A percentile compares a stretch with the other conserved stretches of the same genome.
Evolutionary conservation across 164 flowering plant genomes (phyloP).

Genomic region (Nelumbo lutea): DNA sequence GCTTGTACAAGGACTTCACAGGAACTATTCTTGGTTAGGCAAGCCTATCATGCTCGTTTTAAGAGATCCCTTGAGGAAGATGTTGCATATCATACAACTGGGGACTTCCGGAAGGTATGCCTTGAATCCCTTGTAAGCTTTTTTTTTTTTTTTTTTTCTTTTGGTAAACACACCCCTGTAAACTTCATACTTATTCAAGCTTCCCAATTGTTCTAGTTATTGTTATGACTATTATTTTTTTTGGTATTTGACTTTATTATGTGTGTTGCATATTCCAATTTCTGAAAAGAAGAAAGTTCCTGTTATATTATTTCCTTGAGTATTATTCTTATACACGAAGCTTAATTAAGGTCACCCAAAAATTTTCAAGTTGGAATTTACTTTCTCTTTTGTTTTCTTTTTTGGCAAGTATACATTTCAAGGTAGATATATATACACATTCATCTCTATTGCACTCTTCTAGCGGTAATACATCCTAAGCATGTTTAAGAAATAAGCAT

Average conservation of each 20-base stretch:
- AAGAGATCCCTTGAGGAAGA: slow-evolving; percentile 89
- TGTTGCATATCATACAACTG: slow-evolving; percentile 61
- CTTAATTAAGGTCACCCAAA: background rate
- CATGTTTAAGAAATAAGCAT: no score
- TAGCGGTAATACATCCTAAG: no score
- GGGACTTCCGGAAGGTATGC: slow-evolving; percentile 67
- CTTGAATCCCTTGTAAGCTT: background rate
- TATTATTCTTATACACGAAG: background rate
- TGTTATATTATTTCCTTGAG: background rate
- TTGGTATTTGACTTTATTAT: background rate
- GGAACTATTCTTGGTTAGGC: slow-evolving; percentile 49
- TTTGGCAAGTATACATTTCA: no score
- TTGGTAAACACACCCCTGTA: background rate
- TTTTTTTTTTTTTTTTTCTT: no score
- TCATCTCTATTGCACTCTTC: no score
- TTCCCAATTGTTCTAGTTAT: background rate
- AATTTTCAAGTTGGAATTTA: no score
- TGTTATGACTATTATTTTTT: background rate
- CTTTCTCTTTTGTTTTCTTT: no score
- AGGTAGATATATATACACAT: no score
- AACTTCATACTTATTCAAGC: background rate
- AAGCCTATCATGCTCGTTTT: slow-evolving; percentile 65
- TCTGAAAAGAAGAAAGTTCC: background rate
- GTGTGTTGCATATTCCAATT: background rate
- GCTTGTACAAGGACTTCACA: slow-evolving; percentile 64